A percentile compares a stretch with the other conserved stretches of the same genome.
Conservation (phyloP, 495 filamentous ascomycete genomes). For the Polyplosphaeria fusca region DNA sequence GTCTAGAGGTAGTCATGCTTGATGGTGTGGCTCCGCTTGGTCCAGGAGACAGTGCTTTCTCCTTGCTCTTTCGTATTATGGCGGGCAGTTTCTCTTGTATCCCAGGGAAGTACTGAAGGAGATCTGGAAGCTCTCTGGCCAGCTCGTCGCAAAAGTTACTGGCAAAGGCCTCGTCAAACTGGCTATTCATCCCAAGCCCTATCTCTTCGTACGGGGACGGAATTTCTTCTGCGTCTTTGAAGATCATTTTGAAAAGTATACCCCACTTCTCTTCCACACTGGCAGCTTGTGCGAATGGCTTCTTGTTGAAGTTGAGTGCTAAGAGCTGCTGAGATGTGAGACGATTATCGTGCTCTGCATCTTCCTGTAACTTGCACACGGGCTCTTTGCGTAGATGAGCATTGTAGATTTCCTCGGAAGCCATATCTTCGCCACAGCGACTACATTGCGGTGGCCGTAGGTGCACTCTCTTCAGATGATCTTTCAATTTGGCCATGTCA, state of each 20-base stretch:
- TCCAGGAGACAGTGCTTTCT: neutral
- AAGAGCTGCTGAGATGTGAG: neutral
- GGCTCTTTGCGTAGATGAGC: neutral
- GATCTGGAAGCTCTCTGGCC: slow-evolving; percentile 1
- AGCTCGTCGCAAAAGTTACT: slow-evolving; percentile 1
- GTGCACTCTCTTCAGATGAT: slow-evolving; percentile 17
- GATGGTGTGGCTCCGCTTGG: too few species aligned
- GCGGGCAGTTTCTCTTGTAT: neutral
- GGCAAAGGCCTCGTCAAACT: neutral
- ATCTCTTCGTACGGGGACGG: slow-evolving; percentile 6
- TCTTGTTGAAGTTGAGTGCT: slow-evolving; percentile 6
- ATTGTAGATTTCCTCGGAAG: neutral
- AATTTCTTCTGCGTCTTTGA: neutral
- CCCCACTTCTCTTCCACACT: slow-evolving; percentile 10
- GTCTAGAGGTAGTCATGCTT: too few species aligned
- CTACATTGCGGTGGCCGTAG: slow-evolving; percentile 6
- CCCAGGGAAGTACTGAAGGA: neutral
- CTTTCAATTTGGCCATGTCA: slow-evolving; percentile 13
- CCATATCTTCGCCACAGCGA: slow-evolving; percentile 13
- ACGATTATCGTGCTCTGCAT: slow-evolving; percentile 3
- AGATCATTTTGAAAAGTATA: slow-evolving; percentile 1
- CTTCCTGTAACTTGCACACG: neutral
- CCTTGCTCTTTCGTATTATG: neutral
- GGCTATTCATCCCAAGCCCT: neutral
- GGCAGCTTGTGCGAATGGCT: neutral